Evolutionary conservation across 2,329 filamentous ascomycete species (phyloP).

Genomic region (Sporothrix humicola): DNA sequence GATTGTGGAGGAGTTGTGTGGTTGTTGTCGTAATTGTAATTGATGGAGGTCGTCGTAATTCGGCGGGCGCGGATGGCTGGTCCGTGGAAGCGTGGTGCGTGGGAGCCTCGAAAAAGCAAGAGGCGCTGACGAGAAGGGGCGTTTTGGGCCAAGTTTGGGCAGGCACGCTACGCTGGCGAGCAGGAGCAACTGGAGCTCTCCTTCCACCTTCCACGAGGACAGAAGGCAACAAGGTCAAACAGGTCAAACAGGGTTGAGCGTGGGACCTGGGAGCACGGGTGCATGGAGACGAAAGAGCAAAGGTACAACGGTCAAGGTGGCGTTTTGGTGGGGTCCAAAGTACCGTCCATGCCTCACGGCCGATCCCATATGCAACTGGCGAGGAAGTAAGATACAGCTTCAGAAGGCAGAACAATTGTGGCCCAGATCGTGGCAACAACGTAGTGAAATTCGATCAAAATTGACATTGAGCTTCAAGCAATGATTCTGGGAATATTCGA

Average conservation of each 20-base stretch:
- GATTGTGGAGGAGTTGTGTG: not conserved
- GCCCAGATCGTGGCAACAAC: not conserved
- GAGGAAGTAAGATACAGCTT: not conserved
- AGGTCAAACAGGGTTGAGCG: constrained; percentile 24
- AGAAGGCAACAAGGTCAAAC: constrained; percentile 14
- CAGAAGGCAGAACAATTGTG: not conserved
- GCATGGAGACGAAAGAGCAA: constrained; percentile 1
- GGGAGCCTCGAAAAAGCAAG: constrained; percentile 24
- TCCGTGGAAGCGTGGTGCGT: not conserved
- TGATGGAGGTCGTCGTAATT: not conserved
- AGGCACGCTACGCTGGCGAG: constrained; percentile 9
- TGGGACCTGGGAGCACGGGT: not conserved
- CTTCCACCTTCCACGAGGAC: constrained; percentile 16
- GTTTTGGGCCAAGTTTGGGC: constrained; percentile 12
- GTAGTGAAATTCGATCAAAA: not conserved
- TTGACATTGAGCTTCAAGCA: not conserved
- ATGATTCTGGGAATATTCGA: not conserved
- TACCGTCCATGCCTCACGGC: not conserved
- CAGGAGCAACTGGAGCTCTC: constrained; percentile 9
- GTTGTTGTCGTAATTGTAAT: not conserved
- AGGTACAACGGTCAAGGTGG: constrained; percentile 18
- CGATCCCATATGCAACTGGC: not conserved
- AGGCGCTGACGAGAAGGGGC: constrained; percentile 12
- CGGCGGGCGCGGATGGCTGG: constrained; percentile 21
- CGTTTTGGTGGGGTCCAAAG: constrained; percentile 11